Conservation (phyloP, 257 asterid genomes). For the Ophiorrhiza pumila region DNA sequence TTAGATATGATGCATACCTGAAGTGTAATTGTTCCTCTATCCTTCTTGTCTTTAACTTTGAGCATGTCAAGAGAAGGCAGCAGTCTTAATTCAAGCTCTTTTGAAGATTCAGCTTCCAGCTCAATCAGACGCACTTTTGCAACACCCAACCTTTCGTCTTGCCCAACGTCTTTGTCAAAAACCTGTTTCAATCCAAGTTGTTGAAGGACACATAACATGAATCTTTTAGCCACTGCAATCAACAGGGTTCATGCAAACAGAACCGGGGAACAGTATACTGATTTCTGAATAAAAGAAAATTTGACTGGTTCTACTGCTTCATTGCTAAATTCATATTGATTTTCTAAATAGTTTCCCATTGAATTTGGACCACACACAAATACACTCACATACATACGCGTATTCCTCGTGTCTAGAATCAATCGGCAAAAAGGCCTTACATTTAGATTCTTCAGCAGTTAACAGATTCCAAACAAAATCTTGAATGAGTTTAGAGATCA, state of each 20-base stretch:
- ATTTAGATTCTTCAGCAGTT: neutral
- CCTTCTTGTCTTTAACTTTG: constrained; percentile 85
- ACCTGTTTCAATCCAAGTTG: constrained; percentile 46
- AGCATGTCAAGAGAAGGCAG: constrained; percentile 85
- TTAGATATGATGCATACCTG: constrained; percentile 43
- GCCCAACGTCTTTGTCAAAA: constrained; percentile 85
- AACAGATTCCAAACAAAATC: constrained; percentile 2
- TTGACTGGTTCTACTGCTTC: no score
- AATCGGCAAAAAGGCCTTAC: neutral
- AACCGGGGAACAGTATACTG: no score
- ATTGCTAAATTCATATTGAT: neutral
- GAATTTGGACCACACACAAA: neutral
- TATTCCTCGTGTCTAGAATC: neutral
- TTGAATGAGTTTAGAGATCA: constrained; percentile 19
- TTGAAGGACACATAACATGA: neutral
- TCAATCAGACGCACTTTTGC: constrained; percentile 64
- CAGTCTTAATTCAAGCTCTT: constrained; percentile 59
- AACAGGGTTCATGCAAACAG: no score
- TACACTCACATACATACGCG: neutral
- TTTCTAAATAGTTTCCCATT: neutral
- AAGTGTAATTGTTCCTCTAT: constrained; percentile 69
- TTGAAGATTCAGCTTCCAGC: constrained; percentile 57
- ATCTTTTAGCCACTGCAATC: neutral
- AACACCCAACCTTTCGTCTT: constrained; percentile 75
- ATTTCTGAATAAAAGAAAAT: no score